phyloP scores from a whole-genome alignment of 2,329 filamentous ascomycete genomes.

The Talaromyces marneffei region DNA sequence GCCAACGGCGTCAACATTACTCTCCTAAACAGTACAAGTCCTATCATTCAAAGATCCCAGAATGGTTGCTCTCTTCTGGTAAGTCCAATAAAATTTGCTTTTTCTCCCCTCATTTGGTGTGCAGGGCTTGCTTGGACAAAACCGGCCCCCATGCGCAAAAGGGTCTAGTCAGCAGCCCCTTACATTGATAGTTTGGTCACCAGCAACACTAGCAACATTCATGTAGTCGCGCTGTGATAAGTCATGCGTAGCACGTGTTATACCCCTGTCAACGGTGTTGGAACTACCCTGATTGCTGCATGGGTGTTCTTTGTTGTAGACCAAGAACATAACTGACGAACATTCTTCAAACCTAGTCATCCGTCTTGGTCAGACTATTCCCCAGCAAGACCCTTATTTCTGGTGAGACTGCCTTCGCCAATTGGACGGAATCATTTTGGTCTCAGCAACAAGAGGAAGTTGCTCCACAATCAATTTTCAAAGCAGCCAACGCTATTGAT shows the following conservation, averaged over 20 bases:
- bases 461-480: slow-evolving; percentile 31
- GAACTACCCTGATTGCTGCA: neutral
- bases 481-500: slow-evolving; percentile 24
- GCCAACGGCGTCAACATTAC: slow-evolving; percentile 8
- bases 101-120: neutral
- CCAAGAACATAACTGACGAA: neutral
- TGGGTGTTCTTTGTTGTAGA: neutral
- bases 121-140: neutral
- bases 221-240: neutral
- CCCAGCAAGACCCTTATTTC: slow-evolving; percentile 15
- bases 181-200: neutral
- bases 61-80: slow-evolving; percentile 5
- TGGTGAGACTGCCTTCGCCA: slow-evolving; percentile 14
- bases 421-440: slow-evolving; percentile 26
- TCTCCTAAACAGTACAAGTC: neutral
- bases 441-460: slow-evolving; percentile 32
- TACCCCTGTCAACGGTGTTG: neutral
- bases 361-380: slow-evolving; percentile 9
- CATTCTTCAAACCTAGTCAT: slow-evolving; percentile 3
- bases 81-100: neutral
- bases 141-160: neutral
- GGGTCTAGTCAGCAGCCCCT: neutral
- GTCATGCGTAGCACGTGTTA: neutral
- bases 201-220: neutral
- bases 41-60: neutral